Evolutionary conservation across 1,284 basidiomycete species (phyloP).

Genomic region (Ustilago trichophora): DNA sequence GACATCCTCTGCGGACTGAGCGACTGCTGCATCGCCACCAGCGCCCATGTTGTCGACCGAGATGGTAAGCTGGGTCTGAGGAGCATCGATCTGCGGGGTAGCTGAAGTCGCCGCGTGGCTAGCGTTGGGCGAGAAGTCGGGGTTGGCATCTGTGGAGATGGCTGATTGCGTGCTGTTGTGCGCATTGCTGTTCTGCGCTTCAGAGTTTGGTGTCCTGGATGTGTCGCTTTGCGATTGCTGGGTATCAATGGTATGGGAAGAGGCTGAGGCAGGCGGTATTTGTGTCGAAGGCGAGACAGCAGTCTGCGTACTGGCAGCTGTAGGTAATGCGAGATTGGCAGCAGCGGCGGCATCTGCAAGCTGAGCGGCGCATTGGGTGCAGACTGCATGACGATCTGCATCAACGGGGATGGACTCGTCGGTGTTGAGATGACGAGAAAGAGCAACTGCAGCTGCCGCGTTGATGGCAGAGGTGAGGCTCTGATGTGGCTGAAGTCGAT

Average conservation of each 20-base stretch:
- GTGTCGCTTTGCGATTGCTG: slow-evolving; percentile 1
- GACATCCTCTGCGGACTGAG: slow-evolving; percentile 16
- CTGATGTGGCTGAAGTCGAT: slow-evolving; percentile 34
- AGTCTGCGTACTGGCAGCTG: background rate
- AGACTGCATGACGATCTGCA: slow-evolving; percentile 35
- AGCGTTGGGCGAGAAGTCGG: background rate
- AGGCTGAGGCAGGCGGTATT: background rate
- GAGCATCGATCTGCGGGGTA: background rate
- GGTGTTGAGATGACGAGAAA: slow-evolving; percentile 33
- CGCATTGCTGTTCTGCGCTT: background rate
- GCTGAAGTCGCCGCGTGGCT: background rate
- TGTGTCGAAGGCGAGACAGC: background rate
- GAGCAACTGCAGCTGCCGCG: slow-evolving; percentile 36
- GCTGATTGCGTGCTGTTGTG: background rate
- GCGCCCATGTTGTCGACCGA: slow-evolving; percentile 53
- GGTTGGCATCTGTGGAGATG: background rate
- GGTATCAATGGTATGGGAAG: slow-evolving; percentile 4
- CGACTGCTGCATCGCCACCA: slow-evolving; percentile 34
- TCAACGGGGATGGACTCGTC: slow-evolving; percentile 18
- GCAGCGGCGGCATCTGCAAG: slow-evolving; percentile 1
- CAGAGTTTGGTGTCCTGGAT: background rate
- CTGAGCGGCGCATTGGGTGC: slow-evolving; percentile 31
- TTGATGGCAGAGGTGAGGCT: slow-evolving; percentile 49
- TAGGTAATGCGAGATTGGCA: background rate
- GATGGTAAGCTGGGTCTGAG: slow-evolving; percentile 33